Base-by-base conservation (phyloP, 805 yeast species). In the Candida sonorensis region DNA sequence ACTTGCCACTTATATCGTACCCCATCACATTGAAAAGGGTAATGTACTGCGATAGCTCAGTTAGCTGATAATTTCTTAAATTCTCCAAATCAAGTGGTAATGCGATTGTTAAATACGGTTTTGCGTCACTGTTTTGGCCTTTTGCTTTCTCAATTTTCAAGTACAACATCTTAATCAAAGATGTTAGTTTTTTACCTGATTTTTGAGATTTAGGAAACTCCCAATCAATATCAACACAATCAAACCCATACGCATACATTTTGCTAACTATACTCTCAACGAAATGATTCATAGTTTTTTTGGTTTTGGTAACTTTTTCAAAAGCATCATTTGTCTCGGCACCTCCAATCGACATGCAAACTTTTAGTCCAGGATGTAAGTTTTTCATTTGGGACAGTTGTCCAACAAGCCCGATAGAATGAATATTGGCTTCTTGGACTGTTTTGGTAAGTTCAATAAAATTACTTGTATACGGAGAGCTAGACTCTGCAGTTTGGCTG, bases 141-240 rank as follows among this genome's bases (percentile, higher is more conserved):
- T n/a, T n/a, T n/a, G n/a, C n/a, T n/a, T n/a, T n/a, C n/a, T n/a
- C n/a, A n/a, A n/a, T n/a, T n/a, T n/a, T n/a, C n/a, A n/a, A n/a
- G n/a, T n/a, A n/a, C n/a, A n/a, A n/a, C n/a, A n/a, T n/a, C n/a
- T n/a, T n/a, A n/a, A n/a, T n/a, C n/a, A n/a, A n/a, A n/a, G n/a
- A n/a, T n/a, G 69, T 60, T 39, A 75, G 66, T 23, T 54, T 49
- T 0, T 45, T 23, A 12, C 26, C 29, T 1, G 75, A 74, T 38
- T 82, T 77, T 1, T 51, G 48, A 4, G 50, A 46, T 26, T 53
- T 63, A 7, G 96, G 95, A 48, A 77, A 90, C 56, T 90, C 98
- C 96, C 96, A 90, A 58, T 90, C 98, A 18, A 90, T 60, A 55
- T 92, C 97, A 28, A 90, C 61, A 0, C 98, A 97, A 53, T 92